Evolutionary conservation across 2,329 filamentous ascomycete genomes (phyloP).

Genomic region (Pyrenophora teres): DNA sequence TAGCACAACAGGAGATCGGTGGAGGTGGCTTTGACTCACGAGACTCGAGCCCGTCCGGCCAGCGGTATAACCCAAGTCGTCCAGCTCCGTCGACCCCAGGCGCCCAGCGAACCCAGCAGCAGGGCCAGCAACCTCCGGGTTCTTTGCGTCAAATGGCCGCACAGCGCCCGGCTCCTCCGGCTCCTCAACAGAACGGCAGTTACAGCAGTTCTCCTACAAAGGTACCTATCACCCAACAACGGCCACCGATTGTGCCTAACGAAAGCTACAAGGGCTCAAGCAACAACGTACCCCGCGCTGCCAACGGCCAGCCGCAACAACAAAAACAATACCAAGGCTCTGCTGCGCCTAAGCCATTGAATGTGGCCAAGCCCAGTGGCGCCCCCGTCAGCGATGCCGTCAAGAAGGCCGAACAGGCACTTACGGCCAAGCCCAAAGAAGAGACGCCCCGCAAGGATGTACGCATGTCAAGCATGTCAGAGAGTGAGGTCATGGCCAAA

Average conservation of each 20-base stretch:
- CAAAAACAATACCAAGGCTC: slow-evolving; percentile 49
- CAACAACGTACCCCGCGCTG: slow-evolving; percentile 50
- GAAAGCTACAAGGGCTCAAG: slow-evolving; percentile 41
- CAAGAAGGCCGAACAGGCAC: slow-evolving; percentile 86
- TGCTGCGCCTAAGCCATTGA: slow-evolving; percentile 61
- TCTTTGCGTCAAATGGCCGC: slow-evolving; percentile 63
- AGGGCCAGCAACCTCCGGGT: slow-evolving; percentile 57
- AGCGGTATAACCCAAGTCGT: slow-evolving; percentile 82
- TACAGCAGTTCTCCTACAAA: slow-evolving; percentile 40
- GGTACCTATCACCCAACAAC: slow-evolving; percentile 29
- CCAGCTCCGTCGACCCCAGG: slow-evolving; percentile 80
- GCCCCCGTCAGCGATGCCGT: slow-evolving; percentile 67
- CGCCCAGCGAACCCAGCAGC: slow-evolving; percentile 54
- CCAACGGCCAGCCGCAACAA: slow-evolving; percentile 50
- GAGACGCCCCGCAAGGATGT: slow-evolving; percentile 84
- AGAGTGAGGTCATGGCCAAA: slow-evolving; percentile 95
- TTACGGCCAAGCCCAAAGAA: slow-evolving; percentile 72
- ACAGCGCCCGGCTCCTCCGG: slow-evolving; percentile 80
- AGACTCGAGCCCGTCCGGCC: slow-evolving; percentile 53
- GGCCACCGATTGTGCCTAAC: slow-evolving; percentile 54
- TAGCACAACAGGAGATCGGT: slow-evolving; percentile 90
- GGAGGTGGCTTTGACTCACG: slow-evolving; percentile 59
- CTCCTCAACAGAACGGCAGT: slow-evolving; percentile 56
- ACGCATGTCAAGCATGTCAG: slow-evolving; percentile 98
- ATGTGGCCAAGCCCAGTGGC: slow-evolving; percentile 54